Evolutionary conservation across 225 moss, liverwort and hornwort genomes (phyloP).

Genomic region (Physcomitrium patens): DNA sequence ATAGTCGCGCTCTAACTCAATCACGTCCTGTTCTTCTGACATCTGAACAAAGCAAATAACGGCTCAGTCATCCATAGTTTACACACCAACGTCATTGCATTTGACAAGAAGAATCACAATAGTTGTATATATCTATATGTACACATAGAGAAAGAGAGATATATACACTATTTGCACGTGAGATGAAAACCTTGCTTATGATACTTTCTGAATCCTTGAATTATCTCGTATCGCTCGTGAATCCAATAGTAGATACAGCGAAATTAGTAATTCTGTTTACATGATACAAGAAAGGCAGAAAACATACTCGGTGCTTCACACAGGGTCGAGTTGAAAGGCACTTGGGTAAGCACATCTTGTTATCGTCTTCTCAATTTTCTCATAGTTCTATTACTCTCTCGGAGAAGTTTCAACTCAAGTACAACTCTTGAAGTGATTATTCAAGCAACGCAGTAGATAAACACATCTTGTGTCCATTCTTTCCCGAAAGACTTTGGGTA

Average conservation of each 20-base stretch:
- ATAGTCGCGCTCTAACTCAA: constrained; percentile 43
- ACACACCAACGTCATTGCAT: constrained; percentile 3
- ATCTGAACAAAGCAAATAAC: constrained; percentile 29
- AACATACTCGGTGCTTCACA: constrained; percentile 31
- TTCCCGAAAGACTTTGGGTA: too few species aligned
- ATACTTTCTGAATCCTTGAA: not conserved
- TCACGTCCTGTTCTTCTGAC: constrained; percentile 35
- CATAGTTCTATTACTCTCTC: not conserved
- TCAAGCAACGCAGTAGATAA: not conserved
- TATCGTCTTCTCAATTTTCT: constrained; percentile 22
- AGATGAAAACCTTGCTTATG: not conserved
- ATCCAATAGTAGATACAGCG: not conserved
- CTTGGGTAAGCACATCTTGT: constrained; percentile 38
- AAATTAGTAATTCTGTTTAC: not conserved
- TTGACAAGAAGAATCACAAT: constrained; percentile 5
- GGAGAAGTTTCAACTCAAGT: constrained; percentile 9
- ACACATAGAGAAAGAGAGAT: too few species aligned
- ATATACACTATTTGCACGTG: not conserved
- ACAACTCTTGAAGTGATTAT: constrained; percentile 12
- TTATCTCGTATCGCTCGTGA: not conserved
- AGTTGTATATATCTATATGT: too few species aligned
- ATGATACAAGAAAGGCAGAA: constrained; percentile 10
- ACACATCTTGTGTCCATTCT: constrained; percentile 17
- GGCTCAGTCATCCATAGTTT: constrained; percentile 12
- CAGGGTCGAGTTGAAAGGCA: constrained; percentile 33